Base-by-base conservation (phyloP, 768 basidiomycete genomes). In the Lentinula aciculospora region DNA sequence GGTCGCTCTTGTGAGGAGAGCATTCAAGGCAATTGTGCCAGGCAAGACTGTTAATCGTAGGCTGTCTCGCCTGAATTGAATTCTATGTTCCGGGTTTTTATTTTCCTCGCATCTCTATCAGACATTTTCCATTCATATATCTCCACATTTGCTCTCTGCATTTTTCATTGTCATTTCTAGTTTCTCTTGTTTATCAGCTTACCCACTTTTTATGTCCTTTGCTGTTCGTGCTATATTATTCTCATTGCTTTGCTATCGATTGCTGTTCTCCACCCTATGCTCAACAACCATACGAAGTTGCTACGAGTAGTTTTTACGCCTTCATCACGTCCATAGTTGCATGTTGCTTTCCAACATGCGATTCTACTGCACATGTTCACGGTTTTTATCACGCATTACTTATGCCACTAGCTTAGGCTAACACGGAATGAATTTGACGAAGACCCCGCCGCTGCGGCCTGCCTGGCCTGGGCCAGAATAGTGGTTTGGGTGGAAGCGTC, bases 21-120 rank as follows among this genome's bases (percentile, higher is more conserved):
- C 89, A 12, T 77, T 92, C 69, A 89, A 86, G 70, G 85, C 88
- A 3, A 84, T 91, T 68, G 86, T 86, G 58, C 84, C 87, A 46
- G 80, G 51, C 25, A 88, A 81, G 72, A 75, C 79, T 9, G 70
- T 68, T 58, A 81, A 81, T 2, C 78, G 76, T 62, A 76, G 80
- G 60, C 48, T 78, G 64, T 82, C 84, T 10, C 76, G 79, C 60
- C 59, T 76, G 25, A 61, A 60, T 54, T 56, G 17, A 53, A 10
- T 50, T 12, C 15, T 36, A 5, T 53, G n/a, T 53, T 53, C 12
- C 36, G 0, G 8, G 64, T 36, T 29, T 21, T 32, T 34, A 23
- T 29, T 56, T 5, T 32, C 21, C 32, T 32, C 5, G 32, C 44
- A 44, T 56, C 29, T 56, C 31, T 40, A 46, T 49, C 54, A 45